Evolutionary conservation across 768 basidiomycete species (phyloP).

Genomic region (Serendipita vermifera): DNA sequence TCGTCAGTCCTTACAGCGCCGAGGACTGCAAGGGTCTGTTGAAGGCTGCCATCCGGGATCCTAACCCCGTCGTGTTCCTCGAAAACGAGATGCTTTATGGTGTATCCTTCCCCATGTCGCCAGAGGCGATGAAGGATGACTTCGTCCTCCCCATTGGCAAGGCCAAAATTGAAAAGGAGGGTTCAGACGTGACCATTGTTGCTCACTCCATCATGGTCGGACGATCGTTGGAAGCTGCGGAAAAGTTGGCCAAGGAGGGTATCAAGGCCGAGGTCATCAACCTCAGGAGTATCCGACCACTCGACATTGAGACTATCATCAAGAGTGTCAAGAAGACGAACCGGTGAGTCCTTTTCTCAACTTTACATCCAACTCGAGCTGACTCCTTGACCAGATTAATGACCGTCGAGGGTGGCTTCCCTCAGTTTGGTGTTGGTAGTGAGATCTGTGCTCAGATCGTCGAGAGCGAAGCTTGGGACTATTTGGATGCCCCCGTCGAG

Average conservation of each 20-base stretch:
- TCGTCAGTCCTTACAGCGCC: slow-evolving; percentile 94
- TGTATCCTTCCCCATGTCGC: slow-evolving; percentile 89
- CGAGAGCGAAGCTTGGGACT: slow-evolving; percentile 96
- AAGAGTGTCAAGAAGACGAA: slow-evolving; percentile 98
- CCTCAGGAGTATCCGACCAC: slow-evolving; percentile 85
- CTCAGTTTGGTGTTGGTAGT: slow-evolving; percentile 93
- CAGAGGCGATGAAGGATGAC: slow-evolving; percentile 88
- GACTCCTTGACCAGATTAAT: slow-evolving; percentile 47
- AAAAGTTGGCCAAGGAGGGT: slow-evolving; percentile 84
- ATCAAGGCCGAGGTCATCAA: slow-evolving; percentile 98
- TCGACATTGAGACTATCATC: slow-evolving; percentile 96
- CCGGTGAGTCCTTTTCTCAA: slow-evolving; percentile 37
- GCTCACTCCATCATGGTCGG: slow-evolving; percentile 98
- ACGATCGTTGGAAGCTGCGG: slow-evolving; percentile 89
- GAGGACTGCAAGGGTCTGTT: slow-evolving; percentile 98
- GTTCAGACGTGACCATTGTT: slow-evolving; percentile 88
- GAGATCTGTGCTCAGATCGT: slow-evolving; percentile 97
- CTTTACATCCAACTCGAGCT: slow-evolving; percentile 7
- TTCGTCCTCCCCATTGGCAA: slow-evolving; percentile 96
- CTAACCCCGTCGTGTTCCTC: slow-evolving; percentile 95
- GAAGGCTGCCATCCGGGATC: slow-evolving; percentile 96
- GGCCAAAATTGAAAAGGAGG: slow-evolving; percentile 88
- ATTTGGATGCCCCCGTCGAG: slow-evolving; percentile 96
- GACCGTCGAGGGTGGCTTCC: slow-evolving; percentile 97
- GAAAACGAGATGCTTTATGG: slow-evolving; percentile 99